Evolutionary conservation across 805 yeast genomes (phyloP), one percentile per base, ranked within the genome.

Genomic region (Candida orba): DNA sequence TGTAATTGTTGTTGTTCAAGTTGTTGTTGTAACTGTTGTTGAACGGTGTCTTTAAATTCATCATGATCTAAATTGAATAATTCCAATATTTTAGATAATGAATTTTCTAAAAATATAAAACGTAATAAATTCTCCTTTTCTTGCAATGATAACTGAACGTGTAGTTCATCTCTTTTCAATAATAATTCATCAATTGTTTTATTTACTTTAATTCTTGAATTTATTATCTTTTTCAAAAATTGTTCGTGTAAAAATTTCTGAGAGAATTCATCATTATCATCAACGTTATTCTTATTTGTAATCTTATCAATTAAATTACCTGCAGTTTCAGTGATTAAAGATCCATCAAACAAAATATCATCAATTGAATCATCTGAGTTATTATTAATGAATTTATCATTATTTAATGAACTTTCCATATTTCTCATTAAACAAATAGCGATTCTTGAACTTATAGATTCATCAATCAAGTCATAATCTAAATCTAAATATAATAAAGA

Each of bases 401-500:
- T 51, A 36, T 65, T 64, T 43, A 81, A 63, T n/a, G 73, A 68
- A 33, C 67, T 62, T 52, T 83, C 88, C 82, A 89, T 81, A 60
- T 90, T 90, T 53, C 83, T 75, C 81, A 90, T 81, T 39, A 93
- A 76, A 52, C 84, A 80, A 36, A 85, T 71, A 1, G 95, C 93
- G 46, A 89, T 75, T 54, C 80, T 75, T 35, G 88, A 84, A 54
- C 76, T 79, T 50, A 82, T 72, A 40, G 72, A 68, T 42, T 73
- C 76, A 12, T 90, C 81, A 51, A 85, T 71, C 18, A 69, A 63
- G 18, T 72, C 79, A 45, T 72, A 72, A 52, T 85, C 90, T 40
- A 85, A 68, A 51, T 84, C 93, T 34, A 87, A 63, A 14, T 80
- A 77, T 41, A 79, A 75, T 37, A 90, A 65, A n/a, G 81, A 72